Percentiles rank a stretch among this genome's conserved stretches.
Conservation (phyloP, 352 stramenopile species). For the Aphanomyces cochlioides region DNA sequence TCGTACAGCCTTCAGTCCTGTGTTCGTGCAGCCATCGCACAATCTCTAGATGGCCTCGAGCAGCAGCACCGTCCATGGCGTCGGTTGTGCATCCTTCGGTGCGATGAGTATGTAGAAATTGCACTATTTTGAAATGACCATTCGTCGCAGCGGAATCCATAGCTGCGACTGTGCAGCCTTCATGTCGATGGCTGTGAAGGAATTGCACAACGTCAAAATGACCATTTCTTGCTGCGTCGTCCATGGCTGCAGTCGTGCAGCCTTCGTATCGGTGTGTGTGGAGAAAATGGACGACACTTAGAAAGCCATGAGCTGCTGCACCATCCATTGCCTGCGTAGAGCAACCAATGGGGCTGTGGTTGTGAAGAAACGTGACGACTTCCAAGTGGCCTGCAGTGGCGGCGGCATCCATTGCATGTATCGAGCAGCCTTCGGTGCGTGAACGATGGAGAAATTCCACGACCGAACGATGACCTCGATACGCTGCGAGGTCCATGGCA, state of each 20-base stretch:
- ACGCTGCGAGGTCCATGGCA: constrained; percentile 15
- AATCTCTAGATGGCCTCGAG: constrained; percentile 19
- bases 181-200: constrained; percentile 13
- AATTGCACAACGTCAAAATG: constrained; percentile 23
- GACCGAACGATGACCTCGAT: constrained; percentile 10
- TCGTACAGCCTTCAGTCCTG: constrained; percentile 23
- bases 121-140: constrained; percentile 26
- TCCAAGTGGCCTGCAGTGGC: constrained; percentile 6
- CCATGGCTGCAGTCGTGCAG: constrained; percentile 18
- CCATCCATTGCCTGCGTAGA: constrained; percentile 16
- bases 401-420: constrained; percentile 16
- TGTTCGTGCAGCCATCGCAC: constrained; percentile 25
- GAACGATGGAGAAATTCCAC: constrained; percentile 9
- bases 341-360: background rate
- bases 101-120: constrained; percentile 27
- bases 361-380: constrained; percentile 20
- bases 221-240: constrained; percentile 14
- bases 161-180: constrained; percentile 14
- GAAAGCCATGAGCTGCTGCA: constrained; percentile 5
- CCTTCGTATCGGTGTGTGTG: constrained; percentile 26
- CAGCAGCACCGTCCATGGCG: constrained; percentile 22
- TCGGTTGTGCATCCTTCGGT: constrained; percentile 17
- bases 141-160: constrained; percentile 25
- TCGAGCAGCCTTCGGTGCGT: constrained; percentile 38
- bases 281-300: constrained; percentile 16